Base-by-base conservation (phyloP, 208 protist genomes). In the Acanthamoeba sp. region DNA sequence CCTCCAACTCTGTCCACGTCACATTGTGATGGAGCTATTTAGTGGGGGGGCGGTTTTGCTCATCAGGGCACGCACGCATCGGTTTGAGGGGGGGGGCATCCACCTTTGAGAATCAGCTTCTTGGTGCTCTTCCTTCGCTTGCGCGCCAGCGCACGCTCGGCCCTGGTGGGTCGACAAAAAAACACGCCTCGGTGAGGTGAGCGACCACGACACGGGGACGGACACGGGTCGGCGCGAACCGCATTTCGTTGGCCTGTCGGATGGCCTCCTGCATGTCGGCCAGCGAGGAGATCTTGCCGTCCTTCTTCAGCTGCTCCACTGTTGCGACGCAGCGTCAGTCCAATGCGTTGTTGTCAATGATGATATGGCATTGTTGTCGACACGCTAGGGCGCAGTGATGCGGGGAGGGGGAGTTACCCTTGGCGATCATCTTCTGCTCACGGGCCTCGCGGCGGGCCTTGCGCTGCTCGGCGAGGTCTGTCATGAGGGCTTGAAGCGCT, bases 201-300 rank as follows among this genome's bases (percentile, higher is more conserved):
- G n/a, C n/a, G n/a, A n/a, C n/a, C n/a, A n/a, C n/a, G n/a, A n/a
- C n/a, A n/a, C n/a, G n/a, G n/a, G n/a, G n/a, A n/a, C n/a, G n/a
- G n/a, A n/a, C n/a, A n/a, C n/a, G n/a, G n/a, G n/a, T n/a, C n/a
- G 45, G 45, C 45, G 45, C 45, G 45, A 20, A 50, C 45, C 45
- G 66, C 66, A 42, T 76, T 38, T 76, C 66, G 66, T 76, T 76
- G 16, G 66, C 66, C 36, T 76, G 66, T 6, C 66, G n/a, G 66
- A 76, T 76, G 66, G 66, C 66, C 36, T 76, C 66, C 36, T 76
- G 66, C 66, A 76, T 76, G 29, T 76, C 66, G 66, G 66, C 66
- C 66, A 76, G 36, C 32, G 66, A 76, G 16, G 32, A 42, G n/a
- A 76, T 76, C 66, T 76, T 76, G 66, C 66, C 66, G 29, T 76